These are phyloP conservation scores for Zygoascus hellenicus DNA, from an alignment of 1,139 yeast genomes.

Conservation along the genomic window DNA sequence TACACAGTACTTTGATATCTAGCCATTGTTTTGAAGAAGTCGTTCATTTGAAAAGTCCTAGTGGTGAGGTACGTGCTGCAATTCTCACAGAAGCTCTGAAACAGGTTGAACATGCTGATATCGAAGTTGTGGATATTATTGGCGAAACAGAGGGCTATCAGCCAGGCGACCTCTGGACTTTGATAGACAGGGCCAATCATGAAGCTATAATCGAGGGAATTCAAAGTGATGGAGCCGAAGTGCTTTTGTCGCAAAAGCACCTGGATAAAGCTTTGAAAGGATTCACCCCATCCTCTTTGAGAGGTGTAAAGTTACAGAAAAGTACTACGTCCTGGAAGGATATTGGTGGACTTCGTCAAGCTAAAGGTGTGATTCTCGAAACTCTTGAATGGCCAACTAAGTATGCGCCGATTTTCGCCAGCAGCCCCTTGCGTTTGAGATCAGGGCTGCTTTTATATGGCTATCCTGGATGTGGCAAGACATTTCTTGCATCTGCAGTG, in stretches of 20 bases:
- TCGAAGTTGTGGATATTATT: slow-evolving; percentile 66
- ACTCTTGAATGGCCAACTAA: slow-evolving; percentile 97
- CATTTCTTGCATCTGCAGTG: slow-evolving; percentile 86
- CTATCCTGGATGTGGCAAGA: slow-evolving; percentile 97
- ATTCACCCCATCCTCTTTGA: slow-evolving; percentile 71
- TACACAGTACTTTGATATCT: slow-evolving; percentile 57
- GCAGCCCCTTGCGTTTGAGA: slow-evolving; percentile 78
- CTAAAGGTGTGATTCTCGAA: slow-evolving; percentile 70
- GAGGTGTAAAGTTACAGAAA: slow-evolving; percentile 84
- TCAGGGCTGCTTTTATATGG: slow-evolving; percentile 91
- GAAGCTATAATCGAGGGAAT: slow-evolving; percentile 30
- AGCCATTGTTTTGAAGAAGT: slow-evolving; percentile 68
- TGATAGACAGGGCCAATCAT: slow-evolving; percentile 71
- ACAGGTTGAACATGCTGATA: slow-evolving; percentile 30
- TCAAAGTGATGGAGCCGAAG: slow-evolving; percentile 16
- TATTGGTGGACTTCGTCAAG: slow-evolving; percentile 80
- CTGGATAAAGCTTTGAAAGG: slow-evolving; percentile 57
- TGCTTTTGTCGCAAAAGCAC: slow-evolving; percentile 28
- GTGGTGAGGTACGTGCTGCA: slow-evolving; percentile 51
- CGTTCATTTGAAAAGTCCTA: slow-evolving; percentile 62
- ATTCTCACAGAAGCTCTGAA: slow-evolving; percentile 44
- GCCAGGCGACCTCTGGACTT: slow-evolving; percentile 70
- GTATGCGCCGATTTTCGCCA: slow-evolving; percentile 87
- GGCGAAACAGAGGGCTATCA: slow-evolving; percentile 82
- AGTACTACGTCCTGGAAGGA: slow-evolving; percentile 75